Evolutionary conservation across 1,139 yeast genomes (phyloP), one percentile per base, ranked within the genome.

Genomic region (Zygoascus hellenicus): DNA sequence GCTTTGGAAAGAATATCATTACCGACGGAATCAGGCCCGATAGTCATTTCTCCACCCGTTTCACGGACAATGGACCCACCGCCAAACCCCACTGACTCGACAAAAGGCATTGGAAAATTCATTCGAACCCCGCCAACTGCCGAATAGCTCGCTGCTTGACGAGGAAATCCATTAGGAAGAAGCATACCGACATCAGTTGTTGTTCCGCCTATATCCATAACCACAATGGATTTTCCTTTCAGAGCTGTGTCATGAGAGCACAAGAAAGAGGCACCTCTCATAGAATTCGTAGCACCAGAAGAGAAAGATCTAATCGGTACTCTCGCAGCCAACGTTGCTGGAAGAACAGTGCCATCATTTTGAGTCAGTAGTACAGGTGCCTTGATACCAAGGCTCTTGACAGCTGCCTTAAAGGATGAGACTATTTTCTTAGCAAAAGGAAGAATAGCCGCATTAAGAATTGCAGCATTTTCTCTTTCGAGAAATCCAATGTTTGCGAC

Each of bases 71-170:
- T 62, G 2, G 75, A 70, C 1, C 76, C 76, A 49, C 76, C 76
- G 29, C 76, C 76, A 3, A 71, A 60, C 1, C 74, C 74, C 36
- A 70, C 61, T 49, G 69, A 63, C 51, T 68, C 72, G 9, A 70
- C 73, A 39, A 68, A 72, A 6, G 76, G 75, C 76, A 71, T 71
- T 4, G 74, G 62, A 45, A 70, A 69, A 52, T 69, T 71, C 64
- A 68, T 69, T 45, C 69, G 57, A 0, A 71, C 75, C 15, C 75
- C 75, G 2, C 74, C 75, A 32, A 71, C 64, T 9, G 54, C 53
- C 2, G 71, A 66, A 50, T 61, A 65, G 5, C 74, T 65, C 0
- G 73, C 62, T 0, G 69, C 59, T 48, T 69, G 71, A 42, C 74
- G 53, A 2, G 75, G 75, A 51, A 67, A 70, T 1, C 75, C 75